Percentiles rank a stretch among this genome's conserved stretches.
Conservation (phyloP, 441 rosid species). For the Erodium texanum region DNA sequence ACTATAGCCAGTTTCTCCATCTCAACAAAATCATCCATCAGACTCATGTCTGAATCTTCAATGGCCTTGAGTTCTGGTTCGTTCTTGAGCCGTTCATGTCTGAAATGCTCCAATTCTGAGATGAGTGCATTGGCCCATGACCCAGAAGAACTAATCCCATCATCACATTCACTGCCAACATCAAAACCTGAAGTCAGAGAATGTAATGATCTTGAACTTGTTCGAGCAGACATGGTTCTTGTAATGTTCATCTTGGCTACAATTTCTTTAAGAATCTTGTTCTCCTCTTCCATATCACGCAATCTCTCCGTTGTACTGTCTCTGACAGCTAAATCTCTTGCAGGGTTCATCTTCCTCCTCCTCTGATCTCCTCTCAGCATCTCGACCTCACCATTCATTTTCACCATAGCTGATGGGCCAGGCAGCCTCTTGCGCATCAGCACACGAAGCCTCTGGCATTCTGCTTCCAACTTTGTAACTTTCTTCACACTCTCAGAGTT, state of each 20-base stretch:
- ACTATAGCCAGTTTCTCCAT: conserved; percentile 77
- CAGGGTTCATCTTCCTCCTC: too few species aligned
- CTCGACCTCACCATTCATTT: conserved; percentile 32
- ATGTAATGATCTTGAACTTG: conserved; percentile 45
- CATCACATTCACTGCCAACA: neutral
- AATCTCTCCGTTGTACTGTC: conserved; percentile 14
- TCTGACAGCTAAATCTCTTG: conserved; percentile 35
- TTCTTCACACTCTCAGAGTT: conserved; percentile 53
- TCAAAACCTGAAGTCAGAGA: conserved; percentile 26
- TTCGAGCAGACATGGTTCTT: conserved; percentile 23
- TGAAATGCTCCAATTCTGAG: conserved; percentile 27
- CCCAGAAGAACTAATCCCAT: too few species aligned
- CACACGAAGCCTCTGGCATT: conserved; percentile 71
- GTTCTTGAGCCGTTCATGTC: conserved; percentile 25
- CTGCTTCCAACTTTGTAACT: conserved; percentile 75
- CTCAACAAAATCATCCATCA: conserved; percentile 78
- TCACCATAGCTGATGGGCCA: conserved; percentile 63
- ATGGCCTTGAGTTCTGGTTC: conserved; percentile 31
- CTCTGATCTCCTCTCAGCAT: too few species aligned
- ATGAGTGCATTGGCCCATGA: conserved; percentile 34
- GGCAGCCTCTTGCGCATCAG: conserved; percentile 72
- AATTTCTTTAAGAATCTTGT: conserved; percentile 59
- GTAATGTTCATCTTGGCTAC: conserved; percentile 25
- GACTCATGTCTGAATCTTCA: conserved; percentile 51
- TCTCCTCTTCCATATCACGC: conserved; percentile 64